Percentiles rank a stretch among this genome's conserved stretches.
Evolutionary conservation across 257 asterid species (phyloP).

Genomic region (Thymus quinquecostatus): DNA sequence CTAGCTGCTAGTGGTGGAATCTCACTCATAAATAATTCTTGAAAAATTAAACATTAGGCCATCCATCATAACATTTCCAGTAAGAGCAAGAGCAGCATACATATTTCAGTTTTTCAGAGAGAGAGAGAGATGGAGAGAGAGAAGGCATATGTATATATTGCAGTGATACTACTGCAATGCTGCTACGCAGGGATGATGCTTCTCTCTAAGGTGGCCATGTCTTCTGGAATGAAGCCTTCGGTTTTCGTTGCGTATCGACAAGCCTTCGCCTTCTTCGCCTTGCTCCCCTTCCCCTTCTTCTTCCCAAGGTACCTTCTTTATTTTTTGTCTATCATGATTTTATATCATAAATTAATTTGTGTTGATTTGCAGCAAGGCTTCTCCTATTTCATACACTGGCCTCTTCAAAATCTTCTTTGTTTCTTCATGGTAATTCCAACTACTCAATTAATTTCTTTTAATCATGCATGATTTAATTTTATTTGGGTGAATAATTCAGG

Average conservation of each 20-base stretch:
- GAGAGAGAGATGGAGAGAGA: slow-evolving; percentile 25
- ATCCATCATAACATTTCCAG: too few species aligned
- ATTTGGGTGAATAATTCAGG: slow-evolving; percentile 32
- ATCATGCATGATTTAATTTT: neutral
- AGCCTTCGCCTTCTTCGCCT: slow-evolving; percentile 49
- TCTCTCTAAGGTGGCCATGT: slow-evolving; percentile 49
- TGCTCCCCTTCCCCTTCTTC: slow-evolving; percentile 56
- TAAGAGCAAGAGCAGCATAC: too few species aligned
- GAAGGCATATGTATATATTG: slow-evolving; percentile 38
- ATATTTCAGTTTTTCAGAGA: too few species aligned
- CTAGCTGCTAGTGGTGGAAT: too few species aligned
- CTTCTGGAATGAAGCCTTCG: slow-evolving; percentile 58
- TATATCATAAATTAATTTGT: neutral
- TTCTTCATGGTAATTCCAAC: slow-evolving; percentile 47
- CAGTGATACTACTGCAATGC: slow-evolving; percentile 43
- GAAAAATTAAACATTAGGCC: neutral
- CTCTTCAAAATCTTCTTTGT: slow-evolving; percentile 49
- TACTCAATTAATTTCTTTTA: neutral
- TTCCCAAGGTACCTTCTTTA: slow-evolving; percentile 21
- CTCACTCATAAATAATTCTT: neutral
- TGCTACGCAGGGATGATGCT: slow-evolving; percentile 49
- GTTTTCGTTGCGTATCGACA: slow-evolving; percentile 54
- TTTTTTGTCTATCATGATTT: neutral
- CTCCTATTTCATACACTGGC: slow-evolving; percentile 43
- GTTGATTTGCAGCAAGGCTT: slow-evolving; percentile 41